Base-by-base conservation (phyloP, 305 asterid genomes). In the Nicotiana rustica region DNA sequence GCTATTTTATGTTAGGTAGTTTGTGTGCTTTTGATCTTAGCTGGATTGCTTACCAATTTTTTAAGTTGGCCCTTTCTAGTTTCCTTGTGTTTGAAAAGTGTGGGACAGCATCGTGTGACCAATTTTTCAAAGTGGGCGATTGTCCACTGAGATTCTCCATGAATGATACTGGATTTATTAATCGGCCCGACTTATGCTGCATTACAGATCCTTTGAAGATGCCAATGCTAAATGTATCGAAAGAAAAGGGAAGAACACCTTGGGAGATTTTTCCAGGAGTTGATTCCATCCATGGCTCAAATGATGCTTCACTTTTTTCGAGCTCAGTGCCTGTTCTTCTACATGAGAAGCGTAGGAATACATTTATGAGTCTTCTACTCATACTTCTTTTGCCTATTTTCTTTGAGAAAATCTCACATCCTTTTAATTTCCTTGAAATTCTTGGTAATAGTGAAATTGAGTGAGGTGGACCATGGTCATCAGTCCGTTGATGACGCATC, bases 321-420 rank as follows among this genome's bases (percentile, higher is more conserved):
- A 86, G 86, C 82, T 93, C 97, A 18, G 82, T 93, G 87, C 97
- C 94, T 47, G 89, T 90, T 85, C 91, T 90, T 85, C 87, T 83
- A 80, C 87, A 85, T 38, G 86, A 84, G 78, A 88, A 88, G 88
- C 57, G 97, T 93, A 87, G 60, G 92, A 36, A 70, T 79, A 6
- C 56, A 64, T 64, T 17, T 71, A 31, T 13, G 79, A 17, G 21
- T 44, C 33, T 79, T 41, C 21, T 44, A 3, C 18, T 6, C 41
- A 12, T 57, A n/a, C 60, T 81, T 25, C 78, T 29, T 65, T 52
- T 80, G 47, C 49, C 77, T 4, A 38, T 79, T 79, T 66, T 79
- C 47, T 79, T 64, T 66, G 25, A 38, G 71, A 38, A 52, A 9
- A 52, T 8, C 14, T 69, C 52, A 35, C 55, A 17, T 71, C 10